Percentiles rank a stretch among this genome's conserved stretches.
phyloP scores from a whole-genome alignment of 805 yeast genomes.

The Maudiozyma pseudohumilis region DNA sequence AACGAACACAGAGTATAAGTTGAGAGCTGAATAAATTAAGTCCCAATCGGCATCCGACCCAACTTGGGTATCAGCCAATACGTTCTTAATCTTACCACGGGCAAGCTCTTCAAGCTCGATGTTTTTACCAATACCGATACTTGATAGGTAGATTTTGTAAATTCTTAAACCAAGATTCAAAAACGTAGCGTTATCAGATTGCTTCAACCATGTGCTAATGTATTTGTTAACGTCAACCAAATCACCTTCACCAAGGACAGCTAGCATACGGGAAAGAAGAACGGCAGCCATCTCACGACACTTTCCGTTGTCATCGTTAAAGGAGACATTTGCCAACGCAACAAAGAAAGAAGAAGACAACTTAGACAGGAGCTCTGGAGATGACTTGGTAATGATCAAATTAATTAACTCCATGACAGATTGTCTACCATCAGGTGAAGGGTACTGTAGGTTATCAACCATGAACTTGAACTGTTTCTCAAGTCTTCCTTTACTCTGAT shows the following conservation, averaged over 20 bases:
- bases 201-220: conserved; percentile 53
- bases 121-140: conserved; percentile 36
- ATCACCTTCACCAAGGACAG: conserved; percentile 35
- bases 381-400: conserved; percentile 56
- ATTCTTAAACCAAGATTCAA: conserved; percentile 66
- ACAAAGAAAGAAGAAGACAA: conserved; percentile 72
- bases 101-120: conserved; percentile 35
- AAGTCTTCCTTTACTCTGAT: conserved; percentile 78
- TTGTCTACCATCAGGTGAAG: conserved; percentile 76
- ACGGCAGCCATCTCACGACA: conserved; percentile 79
- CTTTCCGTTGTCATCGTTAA: conserved; percentile 64
- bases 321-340: conserved; percentile 65
- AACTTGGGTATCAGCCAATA: conserved; percentile 29
- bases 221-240: conserved; percentile 29
- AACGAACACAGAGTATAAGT: conserved; percentile 37
- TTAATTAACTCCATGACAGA: conserved; percentile 85
- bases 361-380: conserved; percentile 46
- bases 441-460: conserved; percentile 72
- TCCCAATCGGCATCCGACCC: conserved; percentile 63
- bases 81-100: conserved; percentile 27
- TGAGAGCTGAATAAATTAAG: conserved; percentile 55
- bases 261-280: conserved; percentile 46
- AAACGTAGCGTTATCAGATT: conserved; percentile 41
- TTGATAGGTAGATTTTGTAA: conserved; percentile 49
- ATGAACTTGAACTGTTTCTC: conserved; percentile 76